Evolutionary conservation across 768 basidiomycete species (phyloP), one percentile per base, ranked within the genome.

Genomic region (Plicaturopsis crispa): DNA sequence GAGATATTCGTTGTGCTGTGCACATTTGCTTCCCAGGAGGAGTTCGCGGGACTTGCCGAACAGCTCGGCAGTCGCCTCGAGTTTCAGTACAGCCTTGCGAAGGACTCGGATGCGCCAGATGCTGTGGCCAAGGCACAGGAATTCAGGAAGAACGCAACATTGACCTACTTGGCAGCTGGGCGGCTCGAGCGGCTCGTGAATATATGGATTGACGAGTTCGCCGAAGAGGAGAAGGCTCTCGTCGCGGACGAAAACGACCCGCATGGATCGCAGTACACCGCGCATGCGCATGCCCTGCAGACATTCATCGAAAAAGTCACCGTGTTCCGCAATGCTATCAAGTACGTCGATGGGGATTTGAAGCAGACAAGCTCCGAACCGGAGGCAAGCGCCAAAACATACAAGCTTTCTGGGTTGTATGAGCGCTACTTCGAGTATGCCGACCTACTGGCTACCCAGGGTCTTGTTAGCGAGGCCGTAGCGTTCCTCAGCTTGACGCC

Each of bases 351-450:
- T 50, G 59, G 61, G 12, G 92, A 93, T 44, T 67, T 97, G 24
- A 53, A 59, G 2, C 52, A 59, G 35, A 48, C 57, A 1, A 43
- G 60, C 1, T 54, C 67, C 2, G 59, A 53, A 1, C 64, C 54
- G 4, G 62, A 67, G 19, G 67, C 66, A 4, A 66, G 73, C 32
- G 60, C 67, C 4, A 74, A 80, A 56, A 67, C 77, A 2, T 97
- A 84, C 71, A 91, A 89, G 60, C 73, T 98, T 13, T 78, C 87
- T 0, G 68, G 66, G 6, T 62, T 99, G 33, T 98, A 99, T 53
- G 92, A 97, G 52, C 75, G 84, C 11, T 98, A 96, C 66, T 80
- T 87, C 52, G 96, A 98, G 59, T 99, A 98, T 50, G 91, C 94
- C 3, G 89, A 96, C 46, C 65, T 97, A 36, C 71, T 99, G 18